These are phyloP conservation scores for Colletotrichum theobromicola DNA, from an alignment of 2,329 filamentous ascomycete species.

Conservation along the genomic window DNA sequence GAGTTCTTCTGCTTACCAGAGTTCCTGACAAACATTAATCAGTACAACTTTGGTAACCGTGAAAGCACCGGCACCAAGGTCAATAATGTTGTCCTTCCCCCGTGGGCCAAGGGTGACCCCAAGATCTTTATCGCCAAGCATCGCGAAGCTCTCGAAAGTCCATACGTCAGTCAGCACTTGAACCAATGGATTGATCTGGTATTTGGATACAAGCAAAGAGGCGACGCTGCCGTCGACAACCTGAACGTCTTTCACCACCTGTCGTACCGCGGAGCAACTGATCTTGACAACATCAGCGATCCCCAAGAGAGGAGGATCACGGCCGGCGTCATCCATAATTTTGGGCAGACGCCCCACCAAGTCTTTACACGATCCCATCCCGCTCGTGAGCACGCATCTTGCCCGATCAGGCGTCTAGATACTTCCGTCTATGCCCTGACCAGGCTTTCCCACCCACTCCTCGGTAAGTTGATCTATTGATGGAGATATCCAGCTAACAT, in stretches of 20 bases:
- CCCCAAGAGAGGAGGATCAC: constrained; percentile 85
- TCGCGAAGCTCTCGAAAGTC: constrained; percentile 92
- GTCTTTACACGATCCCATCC: constrained; percentile 86
- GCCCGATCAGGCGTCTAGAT: constrained; percentile 75
- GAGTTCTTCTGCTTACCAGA: constrained; percentile 98
- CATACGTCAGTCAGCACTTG: constrained; percentile 86
- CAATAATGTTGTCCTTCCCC: constrained; percentile 86
- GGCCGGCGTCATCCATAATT: constrained; percentile 97
- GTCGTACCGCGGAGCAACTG: constrained; percentile 92
- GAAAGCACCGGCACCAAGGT: constrained; percentile 83
- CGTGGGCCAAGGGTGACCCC: constrained; percentile 95
- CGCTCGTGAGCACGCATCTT: constrained; percentile 70
- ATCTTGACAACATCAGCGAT: constrained; percentile 90
- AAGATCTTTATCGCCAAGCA: constrained; percentile 96
- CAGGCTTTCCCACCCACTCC: constrained; percentile 77
- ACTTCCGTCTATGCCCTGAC: constrained; percentile 77
- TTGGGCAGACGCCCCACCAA: constrained; percentile 96
- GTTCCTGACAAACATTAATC: constrained; percentile 91
- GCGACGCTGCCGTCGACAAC: constrained; percentile 88
- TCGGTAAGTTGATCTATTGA: constrained; percentile 52
- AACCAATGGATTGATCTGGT: constrained; percentile 97
- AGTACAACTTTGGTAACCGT: constrained; percentile 88
- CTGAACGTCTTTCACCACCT: constrained; percentile 96
- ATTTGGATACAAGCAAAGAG: constrained; percentile 92
- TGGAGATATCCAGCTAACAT: background rate